phyloP scores from a whole-genome alignment of 164 flowering plant species.

The Nelumbo lutea region DNA sequence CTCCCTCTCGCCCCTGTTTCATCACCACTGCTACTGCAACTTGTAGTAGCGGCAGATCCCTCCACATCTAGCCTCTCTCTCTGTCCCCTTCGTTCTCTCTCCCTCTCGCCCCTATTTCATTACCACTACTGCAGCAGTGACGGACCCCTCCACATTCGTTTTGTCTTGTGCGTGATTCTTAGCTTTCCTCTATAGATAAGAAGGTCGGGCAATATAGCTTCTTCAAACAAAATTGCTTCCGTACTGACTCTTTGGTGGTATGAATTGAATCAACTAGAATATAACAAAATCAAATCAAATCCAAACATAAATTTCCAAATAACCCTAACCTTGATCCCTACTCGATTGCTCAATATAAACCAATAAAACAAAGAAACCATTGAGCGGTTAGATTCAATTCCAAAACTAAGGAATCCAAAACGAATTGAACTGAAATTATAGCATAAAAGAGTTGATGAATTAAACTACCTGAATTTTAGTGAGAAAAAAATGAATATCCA shows the following conservation, averaged over 20 bases:
- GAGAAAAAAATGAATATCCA: not conserved
- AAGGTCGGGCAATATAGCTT: constrained; percentile 18
- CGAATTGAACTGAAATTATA: not conserved
- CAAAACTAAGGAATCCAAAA: no score
- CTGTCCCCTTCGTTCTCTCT: no score
- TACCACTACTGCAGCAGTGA: no score
- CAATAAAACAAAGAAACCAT: no score
- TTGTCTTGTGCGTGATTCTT: constrained; percentile 2
- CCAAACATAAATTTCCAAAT: not conserved
- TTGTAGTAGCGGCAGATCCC: no score
- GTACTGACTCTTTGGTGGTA: constrained; percentile 9
- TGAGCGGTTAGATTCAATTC: not conserved
- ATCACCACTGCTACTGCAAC: no score
- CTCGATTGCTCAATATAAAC: not conserved
- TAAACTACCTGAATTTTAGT: not conserved
- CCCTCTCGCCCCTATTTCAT: no score
- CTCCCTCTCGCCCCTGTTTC: no score
- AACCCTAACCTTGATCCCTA: not conserved
- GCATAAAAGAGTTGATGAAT: not conserved
- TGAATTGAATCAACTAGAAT: not conserved
- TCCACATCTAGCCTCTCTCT: no score
- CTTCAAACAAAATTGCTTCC: constrained; percentile 23
- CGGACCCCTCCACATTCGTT: no score
- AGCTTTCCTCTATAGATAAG: constrained; percentile 13
- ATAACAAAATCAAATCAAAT: not conserved